phyloP scores from a whole-genome alignment of 768 basidiomycete genomes.

The Boletus sensibilis region DNA sequence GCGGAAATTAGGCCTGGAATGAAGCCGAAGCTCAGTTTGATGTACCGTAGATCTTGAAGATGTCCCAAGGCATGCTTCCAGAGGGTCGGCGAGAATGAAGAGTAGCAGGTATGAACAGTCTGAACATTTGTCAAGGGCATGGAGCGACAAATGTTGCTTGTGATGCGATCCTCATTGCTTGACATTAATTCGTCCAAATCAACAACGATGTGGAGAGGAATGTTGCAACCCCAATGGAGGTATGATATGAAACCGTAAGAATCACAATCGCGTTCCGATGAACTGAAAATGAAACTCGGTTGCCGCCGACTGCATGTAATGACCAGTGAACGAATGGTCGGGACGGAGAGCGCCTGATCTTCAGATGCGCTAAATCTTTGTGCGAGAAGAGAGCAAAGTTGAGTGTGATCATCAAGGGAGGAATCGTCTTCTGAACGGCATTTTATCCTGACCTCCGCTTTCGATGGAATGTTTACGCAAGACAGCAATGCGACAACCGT shows the following conservation, averaged over 20 bases:
- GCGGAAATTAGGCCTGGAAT: neutral
- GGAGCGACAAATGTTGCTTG: neutral
- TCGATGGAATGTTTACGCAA: conserved; percentile 1
- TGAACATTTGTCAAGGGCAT: neutral
- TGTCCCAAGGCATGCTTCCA: conserved; percentile 1
- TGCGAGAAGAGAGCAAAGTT: neutral
- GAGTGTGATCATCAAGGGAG: neutral
- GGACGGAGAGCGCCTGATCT: neutral
- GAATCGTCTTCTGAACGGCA: neutral
- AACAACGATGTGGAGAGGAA: neutral
- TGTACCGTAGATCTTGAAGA: neutral
- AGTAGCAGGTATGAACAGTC: neutral
- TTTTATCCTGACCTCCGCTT: neutral
- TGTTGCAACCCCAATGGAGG: neutral
- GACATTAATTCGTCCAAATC: no score
- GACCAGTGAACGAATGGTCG: neutral
- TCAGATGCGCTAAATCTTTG: neutral
- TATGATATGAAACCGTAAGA: neutral
- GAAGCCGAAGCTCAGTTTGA: neutral
- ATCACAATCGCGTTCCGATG: neutral
- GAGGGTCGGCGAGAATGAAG: neutral
- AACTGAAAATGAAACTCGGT: neutral
- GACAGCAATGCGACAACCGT: conserved; percentile 7
- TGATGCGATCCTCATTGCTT: neutral
- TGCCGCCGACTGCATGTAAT: neutral